Conservation (phyloP, 1,284 basidiomycete species). For the Xerocomus nothofagi region DNA sequence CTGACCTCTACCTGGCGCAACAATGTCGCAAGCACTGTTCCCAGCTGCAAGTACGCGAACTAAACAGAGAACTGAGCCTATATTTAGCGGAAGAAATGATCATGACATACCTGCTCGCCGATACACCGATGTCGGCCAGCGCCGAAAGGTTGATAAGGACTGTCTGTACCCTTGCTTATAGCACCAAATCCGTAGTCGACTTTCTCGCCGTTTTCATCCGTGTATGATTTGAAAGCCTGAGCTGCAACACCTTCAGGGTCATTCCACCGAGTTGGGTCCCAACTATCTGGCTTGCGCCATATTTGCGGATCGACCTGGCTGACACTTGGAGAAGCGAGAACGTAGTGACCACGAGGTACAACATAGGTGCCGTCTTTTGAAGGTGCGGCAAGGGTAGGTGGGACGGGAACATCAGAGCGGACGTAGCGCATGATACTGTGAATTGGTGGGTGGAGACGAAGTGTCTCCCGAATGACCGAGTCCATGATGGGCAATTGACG, state of each 20-base stretch:
- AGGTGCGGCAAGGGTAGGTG: slow-evolving; percentile 77
- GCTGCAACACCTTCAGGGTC: slow-evolving; percentile 77
- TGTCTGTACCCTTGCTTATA: slow-evolving; percentile 90
- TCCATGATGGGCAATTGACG: slow-evolving; percentile 84
- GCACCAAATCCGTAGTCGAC: slow-evolving; percentile 95
- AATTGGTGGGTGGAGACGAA: slow-evolving; percentile 90
- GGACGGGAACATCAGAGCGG: slow-evolving; percentile 81
- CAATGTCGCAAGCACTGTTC: slow-evolving; percentile 79
- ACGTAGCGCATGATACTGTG: slow-evolving; percentile 93
- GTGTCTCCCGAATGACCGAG: slow-evolving; percentile 89
- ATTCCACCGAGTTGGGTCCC: slow-evolving; percentile 86
- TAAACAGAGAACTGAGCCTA: slow-evolving; percentile 35
- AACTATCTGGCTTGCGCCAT: slow-evolving; percentile 76
- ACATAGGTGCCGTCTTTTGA: slow-evolving; percentile 75
- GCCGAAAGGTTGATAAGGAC: slow-evolving; percentile 94
- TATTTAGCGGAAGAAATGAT: background rate
- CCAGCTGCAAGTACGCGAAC: slow-evolving; percentile 96
- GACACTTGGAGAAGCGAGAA: slow-evolving; percentile 88
- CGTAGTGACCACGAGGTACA: slow-evolving; percentile 89
- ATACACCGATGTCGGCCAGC: slow-evolving; percentile 95
- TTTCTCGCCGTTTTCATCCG: slow-evolving; percentile 79
- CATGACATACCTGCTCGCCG: slow-evolving; percentile 74
- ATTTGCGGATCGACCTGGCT: slow-evolving; percentile 85
- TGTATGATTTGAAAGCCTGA: slow-evolving; percentile 72
- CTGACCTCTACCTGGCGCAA: slow-evolving; percentile 78